A percentile compares a stretch with the other conserved stretches of the same genome.
Evolutionary conservation across 2,329 filamentous ascomycete genomes (phyloP).

Genomic region (Zymoseptoria tritici): DNA sequence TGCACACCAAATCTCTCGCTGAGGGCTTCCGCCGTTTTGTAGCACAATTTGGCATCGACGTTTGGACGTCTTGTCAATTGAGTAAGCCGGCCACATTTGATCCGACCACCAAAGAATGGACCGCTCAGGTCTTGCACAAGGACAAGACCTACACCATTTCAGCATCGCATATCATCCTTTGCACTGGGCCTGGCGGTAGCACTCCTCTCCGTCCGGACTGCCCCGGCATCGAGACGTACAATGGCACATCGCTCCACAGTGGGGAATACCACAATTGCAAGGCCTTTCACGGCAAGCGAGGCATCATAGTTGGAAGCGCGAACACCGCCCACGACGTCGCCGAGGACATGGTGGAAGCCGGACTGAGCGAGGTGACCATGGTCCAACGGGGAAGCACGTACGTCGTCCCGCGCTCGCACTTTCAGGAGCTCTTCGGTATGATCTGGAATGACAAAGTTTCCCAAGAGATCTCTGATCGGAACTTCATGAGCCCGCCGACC

Average conservation of each 20-base stretch:
- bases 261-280: slow-evolving; percentile 29
- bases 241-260: slow-evolving; percentile 33
- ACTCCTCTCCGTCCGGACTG: slow-evolving; percentile 19
- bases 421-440: slow-evolving; percentile 11
- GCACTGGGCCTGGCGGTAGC: slow-evolving; percentile 27
- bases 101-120: background rate
- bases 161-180: slow-evolving; percentile 28
- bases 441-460: slow-evolving; percentile 18
- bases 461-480: slow-evolving; percentile 16
- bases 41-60: slow-evolving; percentile 32
- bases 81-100: background rate
- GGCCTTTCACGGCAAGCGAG: slow-evolving; percentile 35
- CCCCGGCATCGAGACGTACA: slow-evolving; percentile 24
- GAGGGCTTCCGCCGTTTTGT: slow-evolving; percentile 34
- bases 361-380: slow-evolving; percentile 36
- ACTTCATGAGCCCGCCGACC: slow-evolving; percentile 22
- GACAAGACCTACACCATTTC: slow-evolving; percentile 1
- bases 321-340: slow-evolving; percentile 46
- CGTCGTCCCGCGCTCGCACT: slow-evolving; percentile 25
- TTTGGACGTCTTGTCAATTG: slow-evolving; percentile 9
- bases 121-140: background rate
- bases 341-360: slow-evolving; percentile 40
- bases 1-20: slow-evolving; percentile 29
- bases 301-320: slow-evolving; percentile 41
- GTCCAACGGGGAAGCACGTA: slow-evolving; percentile 40